Evolutionary conservation across 768 basidiomycete species (phyloP).

Genomic region (Phaffia australis): DNA sequence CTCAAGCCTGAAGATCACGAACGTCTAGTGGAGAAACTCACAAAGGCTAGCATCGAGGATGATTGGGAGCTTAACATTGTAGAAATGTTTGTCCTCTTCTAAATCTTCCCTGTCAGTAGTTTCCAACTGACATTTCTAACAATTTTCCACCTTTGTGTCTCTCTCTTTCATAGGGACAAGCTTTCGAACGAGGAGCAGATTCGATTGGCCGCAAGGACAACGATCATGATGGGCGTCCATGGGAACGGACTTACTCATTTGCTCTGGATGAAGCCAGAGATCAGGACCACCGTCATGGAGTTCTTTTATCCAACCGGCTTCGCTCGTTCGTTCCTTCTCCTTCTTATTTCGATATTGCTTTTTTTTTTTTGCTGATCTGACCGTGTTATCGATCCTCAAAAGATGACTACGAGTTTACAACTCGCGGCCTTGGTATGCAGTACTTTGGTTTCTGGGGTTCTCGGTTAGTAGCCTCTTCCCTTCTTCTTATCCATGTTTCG

Average conservation of each 20-base stretch:
- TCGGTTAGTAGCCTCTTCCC: constrained; percentile 41
- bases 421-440: constrained; percentile 48
- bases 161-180: constrained; percentile 42
- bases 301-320: constrained; percentile 80
- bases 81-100: constrained; percentile 30
- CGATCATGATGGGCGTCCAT: constrained; percentile 47
- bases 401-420: constrained; percentile 17
- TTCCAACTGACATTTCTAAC: background rate
- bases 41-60: constrained; percentile 55
- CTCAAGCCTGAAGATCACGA: constrained; percentile 66
- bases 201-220: constrained; percentile 66
- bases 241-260: constrained; percentile 63
- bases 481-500: background rate
- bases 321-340: constrained; percentile 54
- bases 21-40: constrained; percentile 59
- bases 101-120: background rate
- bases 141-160: background rate
- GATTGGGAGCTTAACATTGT: constrained; percentile 51
- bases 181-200: constrained; percentile 72
- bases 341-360: constrained; percentile 41
- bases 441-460: constrained; percentile 75
- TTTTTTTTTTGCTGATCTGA: constrained; percentile 31
- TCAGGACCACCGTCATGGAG: constrained; percentile 77
- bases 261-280: constrained; percentile 82
- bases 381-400: background rate